Evolutionary conservation across 768 basidiomycete genomes (phyloP), one percentile per base, ranked within the genome.

Genomic region (Tricholoma matsutake): DNA sequence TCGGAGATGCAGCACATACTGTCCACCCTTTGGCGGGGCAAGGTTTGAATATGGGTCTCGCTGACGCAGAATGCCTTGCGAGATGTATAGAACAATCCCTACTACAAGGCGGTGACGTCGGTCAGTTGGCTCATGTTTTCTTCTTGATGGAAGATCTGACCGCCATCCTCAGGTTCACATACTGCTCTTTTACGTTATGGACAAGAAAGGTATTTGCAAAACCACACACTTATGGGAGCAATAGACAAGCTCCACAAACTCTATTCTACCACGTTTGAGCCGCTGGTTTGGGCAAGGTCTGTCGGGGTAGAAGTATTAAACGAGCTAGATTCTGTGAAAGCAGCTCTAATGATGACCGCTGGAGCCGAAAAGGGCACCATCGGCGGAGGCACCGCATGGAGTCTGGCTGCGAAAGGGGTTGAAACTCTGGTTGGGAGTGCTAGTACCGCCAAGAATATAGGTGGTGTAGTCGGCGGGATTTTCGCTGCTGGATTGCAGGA

Each of bases 1-100:
- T 98, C 1, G 97, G 97, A 2, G 97, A 99, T 73, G 96, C 96
- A 1, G 97, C 96, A 16, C 97, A 98, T 69, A 93, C 92, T 0
- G 79, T 94, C 1, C 96, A 98, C 69, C 96, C 97, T 1, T 84
- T 98, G 28, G 96, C 96, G 0, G 97, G 97, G 2, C 96, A 98
- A 71, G 97, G 96, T 0, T 79, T 98, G 43, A 98, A 99, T 72
- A 77, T 96, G 69, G 97, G 96, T n/a, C 78, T 99, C 29, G 88
- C 80, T 1, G 96, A 99, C 71, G 92, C 89, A 2, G 82, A 88
- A 68, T 82, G 82, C 59, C 82, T 99, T 13, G 78, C 86, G 0
- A 78, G 81, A 52, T 86, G 86, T 64, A 84, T 98, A 37, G 75
- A 85, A 32, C 68, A 76, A 6, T 81, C 88, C 0, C 63, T 90